Evolutionary conservation across 2,329 filamentous ascomycete genomes (phyloP), one percentile per base, ranked within the genome.

Genomic region (Aspergillus candidus): DNA sequence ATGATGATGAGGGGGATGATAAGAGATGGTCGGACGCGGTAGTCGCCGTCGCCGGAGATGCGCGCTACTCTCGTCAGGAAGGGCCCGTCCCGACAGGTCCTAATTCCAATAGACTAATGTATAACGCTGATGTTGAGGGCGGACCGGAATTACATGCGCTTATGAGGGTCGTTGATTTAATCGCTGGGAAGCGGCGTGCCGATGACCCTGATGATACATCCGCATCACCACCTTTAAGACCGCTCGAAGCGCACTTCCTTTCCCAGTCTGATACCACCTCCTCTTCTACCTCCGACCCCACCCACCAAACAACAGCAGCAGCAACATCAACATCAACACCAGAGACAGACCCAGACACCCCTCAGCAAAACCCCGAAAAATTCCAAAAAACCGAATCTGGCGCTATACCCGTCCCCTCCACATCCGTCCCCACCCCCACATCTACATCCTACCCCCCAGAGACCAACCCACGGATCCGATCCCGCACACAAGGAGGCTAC

Each of bases 401-500:
- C 33, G 37, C 55, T n/a, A 32, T 45, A 37, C 32, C 55, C 30
- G 18, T 54, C 33, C 29, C 52, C 41, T 18, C 18, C 18, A 18
- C 18, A 3, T 18, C 18, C n/a, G 32, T 44, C 38, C 32, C 55
- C 30, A 22, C 52, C 34, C 29, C 52, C 41, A 39, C n/a, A 35
- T 44, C 22, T 4, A 15, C 15, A 2, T 15, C 15, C 15, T 15
- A 18, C 44, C 10, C 34, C 32, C 22, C 3, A 32, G 29, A 11
- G 33, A 17, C 2, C 8, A 32, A 6, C 1, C 43, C 44, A 11
- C 84, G 87, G 8, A 70, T 91, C 30, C 78, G 84, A n/a, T 71
- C 75, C 2, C 71, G 86, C 44, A 85, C 93, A 62, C 56, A 84
- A 29, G 86, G 88, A 54, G 91, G 91, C 41, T 98, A 98, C 64